Base-by-base conservation (phyloP, 73 alveolate species). In the Paramecium sexaurelia region DNA sequence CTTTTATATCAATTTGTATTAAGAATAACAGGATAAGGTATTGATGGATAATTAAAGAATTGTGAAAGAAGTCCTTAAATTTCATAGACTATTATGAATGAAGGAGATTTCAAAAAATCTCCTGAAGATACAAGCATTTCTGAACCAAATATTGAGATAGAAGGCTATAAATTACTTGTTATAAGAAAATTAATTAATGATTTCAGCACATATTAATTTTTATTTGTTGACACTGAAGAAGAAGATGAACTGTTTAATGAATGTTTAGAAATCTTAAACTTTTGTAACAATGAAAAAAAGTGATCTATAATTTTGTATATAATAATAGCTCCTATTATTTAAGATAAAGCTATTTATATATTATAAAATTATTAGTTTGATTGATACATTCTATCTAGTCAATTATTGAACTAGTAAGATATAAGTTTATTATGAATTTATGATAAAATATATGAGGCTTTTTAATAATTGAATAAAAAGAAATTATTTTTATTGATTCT, bases 221-320 rank as follows among this genome's bases (percentile, higher is more conserved):
- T 71, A 32, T 71, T 71, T 71, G 27, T 71, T 11, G 86, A 71
- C 19, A 71, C 86, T n/a, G 55, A 71, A 37, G 86, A 71, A 71
- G 86, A 71, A 37, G 86, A 71, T 71, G 86, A 71, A 20, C 11
- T 71, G 35, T 11, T 71, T 11, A 71, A 71, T 32, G 86, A 71
- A 35, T 71, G 83, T 11, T 61, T 26, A 61, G 39, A 61, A 61
- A 61, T 61, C 22, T 51, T 51, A 13, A 51, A 51, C 67, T 51
- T n/a, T 51, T 51, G 32, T 15, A 17, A 0, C 67, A 51, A 17
- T 7, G 1, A n/a, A 17, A 51, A 51, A 51, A 29, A 51, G 67
- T 51, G 67, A 51, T 51, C n/a, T 51, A 17, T 51, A 5, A 17
- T 51, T 51, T 51, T 51, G 67, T 51, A n/a, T 51, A 51, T 51